Conservation (phyloP, 1,284 basidiomycete genomes). For the Apiotrichum domesticum region DNA sequence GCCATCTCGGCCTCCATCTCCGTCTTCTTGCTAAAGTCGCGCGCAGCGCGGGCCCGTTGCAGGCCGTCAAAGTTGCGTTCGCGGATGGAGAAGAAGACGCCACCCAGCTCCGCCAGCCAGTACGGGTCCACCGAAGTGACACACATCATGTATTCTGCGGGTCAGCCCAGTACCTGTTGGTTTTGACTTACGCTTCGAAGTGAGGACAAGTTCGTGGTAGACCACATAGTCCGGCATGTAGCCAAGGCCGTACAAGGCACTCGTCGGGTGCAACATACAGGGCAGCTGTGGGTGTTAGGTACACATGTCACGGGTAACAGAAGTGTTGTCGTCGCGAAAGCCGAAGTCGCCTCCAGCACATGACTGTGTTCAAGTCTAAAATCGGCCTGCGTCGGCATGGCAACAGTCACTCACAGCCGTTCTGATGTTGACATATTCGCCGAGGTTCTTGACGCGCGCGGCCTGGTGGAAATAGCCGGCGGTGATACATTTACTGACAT, state of each 20-base stretch:
- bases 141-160: conserved; percentile 79
- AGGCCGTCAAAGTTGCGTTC: conserved; percentile 88
- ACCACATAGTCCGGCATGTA: conserved; percentile 95
- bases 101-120: conserved; percentile 89
- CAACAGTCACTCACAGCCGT: conserved; percentile 58
- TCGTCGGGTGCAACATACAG: conserved; percentile 78
- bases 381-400: too few relatives aligned
- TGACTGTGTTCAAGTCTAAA: too few relatives aligned
- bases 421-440: conserved; percentile 95
- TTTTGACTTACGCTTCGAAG: conserved; percentile 62
- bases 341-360: too few relatives aligned
- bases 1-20: conserved; percentile 84
- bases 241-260: conserved; percentile 90
- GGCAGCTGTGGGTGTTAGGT: conserved; percentile 29
- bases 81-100: conserved; percentile 89
- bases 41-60: conserved; percentile 63
- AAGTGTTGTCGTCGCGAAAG: too few relatives aligned
- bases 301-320: conserved; percentile 4
- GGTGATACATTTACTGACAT: conserved; percentile 83
- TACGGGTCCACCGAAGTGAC: conserved; percentile 92
- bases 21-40: conserved; percentile 81
- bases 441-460: conserved; percentile 94
- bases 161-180: not conserved
- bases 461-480: conserved; percentile 99
- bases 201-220: conserved; percentile 92